These are phyloP conservation scores for Sarocladium kiliense DNA, from an alignment of 2,329 filamentous ascomycete genomes.

Conservation along the genomic window DNA sequence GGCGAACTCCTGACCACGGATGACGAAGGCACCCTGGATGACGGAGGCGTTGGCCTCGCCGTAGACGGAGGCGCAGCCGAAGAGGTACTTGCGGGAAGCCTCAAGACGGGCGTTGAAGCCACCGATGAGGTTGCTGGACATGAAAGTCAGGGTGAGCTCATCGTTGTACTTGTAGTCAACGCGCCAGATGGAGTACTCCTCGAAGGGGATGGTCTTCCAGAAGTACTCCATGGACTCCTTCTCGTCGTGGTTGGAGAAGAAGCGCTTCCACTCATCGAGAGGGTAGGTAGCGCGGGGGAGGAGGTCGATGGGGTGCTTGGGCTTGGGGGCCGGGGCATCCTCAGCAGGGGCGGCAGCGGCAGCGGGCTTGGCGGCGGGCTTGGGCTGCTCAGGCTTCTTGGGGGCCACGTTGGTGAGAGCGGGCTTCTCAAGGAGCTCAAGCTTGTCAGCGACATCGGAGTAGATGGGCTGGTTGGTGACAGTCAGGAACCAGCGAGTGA, in stretches of 20 bases:
- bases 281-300: slow-evolving; percentile 75
- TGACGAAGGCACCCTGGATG: slow-evolving; percentile 88
- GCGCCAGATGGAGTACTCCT: slow-evolving; percentile 94
- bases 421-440: slow-evolving; percentile 77
- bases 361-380: slow-evolving; percentile 44
- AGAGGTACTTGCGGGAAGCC: slow-evolving; percentile 95
- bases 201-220: slow-evolving; percentile 92
- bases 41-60: slow-evolving; percentile 84
- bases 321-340: slow-evolving; percentile 64
- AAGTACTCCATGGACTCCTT: slow-evolving; percentile 88
- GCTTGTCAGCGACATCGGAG: slow-evolving; percentile 70
- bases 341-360: slow-evolving; percentile 32
- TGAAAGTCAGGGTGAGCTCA: slow-evolving; percentile 95
- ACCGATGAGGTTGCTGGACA: slow-evolving; percentile 97
- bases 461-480: slow-evolving; percentile 90
- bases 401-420: slow-evolving; percentile 64
- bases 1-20: slow-evolving; percentile 82
- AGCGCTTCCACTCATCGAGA: slow-evolving; percentile 97
- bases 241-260: slow-evolving; percentile 95
- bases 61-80: slow-evolving; percentile 85
- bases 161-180: slow-evolving; percentile 99
- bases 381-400: slow-evolving; percentile 73
- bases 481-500: slow-evolving; percentile 91
- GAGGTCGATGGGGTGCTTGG: slow-evolving; percentile 91
- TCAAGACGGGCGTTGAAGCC: slow-evolving; percentile 98